Base-by-base conservation (phyloP, 2,329 filamentous ascomycete genomes). In the Massarina eburnea region DNA sequence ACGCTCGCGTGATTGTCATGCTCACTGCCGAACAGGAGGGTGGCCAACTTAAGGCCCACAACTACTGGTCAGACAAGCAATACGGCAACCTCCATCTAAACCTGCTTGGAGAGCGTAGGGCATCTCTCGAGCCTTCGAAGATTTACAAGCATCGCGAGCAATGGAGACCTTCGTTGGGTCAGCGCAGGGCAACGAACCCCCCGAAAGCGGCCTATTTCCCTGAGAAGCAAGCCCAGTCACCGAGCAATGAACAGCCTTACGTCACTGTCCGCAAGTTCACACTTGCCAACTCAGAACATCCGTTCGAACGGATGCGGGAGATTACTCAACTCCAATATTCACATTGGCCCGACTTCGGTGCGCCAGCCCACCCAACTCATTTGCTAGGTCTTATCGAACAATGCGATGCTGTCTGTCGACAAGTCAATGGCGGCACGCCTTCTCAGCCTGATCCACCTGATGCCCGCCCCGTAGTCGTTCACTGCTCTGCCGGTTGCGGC, bases 311-410 rank as follows among this genome's bases (percentile, higher is more conserved):
- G 0, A 86, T 96, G 55, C 87, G 92, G 19, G 91, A 97, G 70
- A 86, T 99, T 51, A 96, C 91, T 0, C 94, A 99, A 58, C 76
- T 99, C 12, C 91, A 97, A 65, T 97, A 96, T 67, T 84, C 90
- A 0, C 85, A 87, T n/a, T 99, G 94, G 94, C 94, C 94, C 0
- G 94, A 99, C 64, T 96, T 97, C 70, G 94, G 94, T 17, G 87
- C 91, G 0, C 92, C 92, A 0, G 91, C 94, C 0, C 88, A 95
- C 61, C 91, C 94, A 1, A 83, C 84, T 4, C 91, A 97, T 61
- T 79, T 99, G 2, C 78, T 99, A 14, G 88, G 86, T 2, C 74
- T 99, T 14, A 88, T 97, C n/a, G 91, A 96, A 68, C 81, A 96
- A 41, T 89, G 87, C 59, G 94, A 90, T 84, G 80, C 87, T 79